phyloP scores from a whole-genome alignment of 2,329 filamentous ascomycete species.

The Lecanicillium sp. region DNA sequence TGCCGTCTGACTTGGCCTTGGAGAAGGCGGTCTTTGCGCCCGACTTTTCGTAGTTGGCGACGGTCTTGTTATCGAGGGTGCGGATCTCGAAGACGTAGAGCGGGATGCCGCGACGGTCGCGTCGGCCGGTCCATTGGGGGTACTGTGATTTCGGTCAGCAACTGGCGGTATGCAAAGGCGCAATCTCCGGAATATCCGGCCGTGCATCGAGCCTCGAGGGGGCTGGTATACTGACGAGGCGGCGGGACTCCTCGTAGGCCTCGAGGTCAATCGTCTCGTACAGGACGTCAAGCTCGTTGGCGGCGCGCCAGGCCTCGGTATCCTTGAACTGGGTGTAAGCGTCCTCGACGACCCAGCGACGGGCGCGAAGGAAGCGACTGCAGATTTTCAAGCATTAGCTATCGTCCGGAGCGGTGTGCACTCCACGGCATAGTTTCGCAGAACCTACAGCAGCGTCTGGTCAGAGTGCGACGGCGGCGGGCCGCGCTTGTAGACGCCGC shows the following conservation, averaged over 20 bases:
- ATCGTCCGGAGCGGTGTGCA: not conserved
- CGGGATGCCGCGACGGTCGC: slow-evolving; percentile 85
- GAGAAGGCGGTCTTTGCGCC: slow-evolving; percentile 49
- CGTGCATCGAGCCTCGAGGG: slow-evolving; percentile 4
- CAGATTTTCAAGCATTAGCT: not conserved
- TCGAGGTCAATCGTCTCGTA: slow-evolving; percentile 14
- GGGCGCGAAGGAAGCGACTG: slow-evolving; percentile 12
- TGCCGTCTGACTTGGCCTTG: slow-evolving; percentile 58
- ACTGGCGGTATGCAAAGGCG: not conserved
- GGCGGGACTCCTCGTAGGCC: slow-evolving; percentile 48
- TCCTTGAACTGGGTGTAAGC: slow-evolving; percentile 10
- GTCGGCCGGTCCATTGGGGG: slow-evolving; percentile 88
- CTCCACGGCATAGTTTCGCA: not conserved
- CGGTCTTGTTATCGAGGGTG: slow-evolving; percentile 74
- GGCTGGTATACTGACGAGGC: slow-evolving; percentile 52
- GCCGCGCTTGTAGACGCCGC: slow-evolving; percentile 55
- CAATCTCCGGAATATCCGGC: slow-evolving; percentile 2
- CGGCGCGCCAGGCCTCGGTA: slow-evolving; percentile 12
- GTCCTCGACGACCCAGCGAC: slow-evolving; percentile 6
- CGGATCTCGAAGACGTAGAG: slow-evolving; percentile 87
- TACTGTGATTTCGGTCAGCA: slow-evolving; percentile 50
- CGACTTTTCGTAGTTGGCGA: slow-evolving; percentile 69
- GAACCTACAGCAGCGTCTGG: slow-evolving; percentile 60
- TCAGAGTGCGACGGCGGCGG: slow-evolving; percentile 63
- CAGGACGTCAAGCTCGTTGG: slow-evolving; percentile 11